A percentile compares a stretch with the other conserved stretches of the same genome.
These are phyloP conservation scores for Protea cynaroides DNA, from an alignment of 164 flowering plant species.

Conservation along the genomic window DNA sequence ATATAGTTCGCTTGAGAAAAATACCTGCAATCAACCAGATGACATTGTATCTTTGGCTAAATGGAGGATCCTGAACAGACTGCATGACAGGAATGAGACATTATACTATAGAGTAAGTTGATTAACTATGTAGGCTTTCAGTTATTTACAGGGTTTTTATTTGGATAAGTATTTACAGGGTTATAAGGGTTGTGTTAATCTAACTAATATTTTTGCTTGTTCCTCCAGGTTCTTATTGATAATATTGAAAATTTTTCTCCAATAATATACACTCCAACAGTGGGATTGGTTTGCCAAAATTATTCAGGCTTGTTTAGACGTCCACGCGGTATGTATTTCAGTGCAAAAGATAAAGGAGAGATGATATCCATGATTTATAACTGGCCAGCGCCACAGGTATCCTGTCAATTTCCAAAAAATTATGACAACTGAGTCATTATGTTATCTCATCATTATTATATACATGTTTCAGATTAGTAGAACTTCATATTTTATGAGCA, in stretches of 20 bases:
- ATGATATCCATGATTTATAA: slow-evolving; percentile 99
- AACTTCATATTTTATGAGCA: not conserved
- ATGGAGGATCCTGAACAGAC: slow-evolving; percentile 94
- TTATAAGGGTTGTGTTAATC: not conserved
- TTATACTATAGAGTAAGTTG: slow-evolving; percentile 83
- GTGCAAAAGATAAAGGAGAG: slow-evolving; percentile 98
- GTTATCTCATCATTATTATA: not conserved
- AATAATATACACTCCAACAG: slow-evolving; percentile 95
- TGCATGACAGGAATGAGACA: slow-evolving; percentile 99
- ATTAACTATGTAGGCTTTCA: not conserved
- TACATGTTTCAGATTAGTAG: not conserved
- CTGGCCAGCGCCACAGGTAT: slow-evolving; percentile 89
- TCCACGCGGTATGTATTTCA: slow-evolving; percentile 99
- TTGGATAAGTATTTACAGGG: slow-evolving; percentile 1
- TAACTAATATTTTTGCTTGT: slow-evolving; percentile 10
- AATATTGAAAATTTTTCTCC: slow-evolving; percentile 95
- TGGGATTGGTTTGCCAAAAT: slow-evolving; percentile 96
- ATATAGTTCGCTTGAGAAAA: slow-evolving; percentile 79
- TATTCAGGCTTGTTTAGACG: slow-evolving; percentile 94
- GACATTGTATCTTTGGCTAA: slow-evolving; percentile 65
- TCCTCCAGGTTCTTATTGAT: slow-evolving; percentile 83
- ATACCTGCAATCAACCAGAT: slow-evolving; percentile 51
- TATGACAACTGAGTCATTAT: not conserved
- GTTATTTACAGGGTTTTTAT: slow-evolving; percentile 3
- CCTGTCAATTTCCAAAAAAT: not conserved